Conservation (phyloP, 2,329 filamentous ascomycete genomes). For the Colletotrichum neosansevieriae region DNA sequence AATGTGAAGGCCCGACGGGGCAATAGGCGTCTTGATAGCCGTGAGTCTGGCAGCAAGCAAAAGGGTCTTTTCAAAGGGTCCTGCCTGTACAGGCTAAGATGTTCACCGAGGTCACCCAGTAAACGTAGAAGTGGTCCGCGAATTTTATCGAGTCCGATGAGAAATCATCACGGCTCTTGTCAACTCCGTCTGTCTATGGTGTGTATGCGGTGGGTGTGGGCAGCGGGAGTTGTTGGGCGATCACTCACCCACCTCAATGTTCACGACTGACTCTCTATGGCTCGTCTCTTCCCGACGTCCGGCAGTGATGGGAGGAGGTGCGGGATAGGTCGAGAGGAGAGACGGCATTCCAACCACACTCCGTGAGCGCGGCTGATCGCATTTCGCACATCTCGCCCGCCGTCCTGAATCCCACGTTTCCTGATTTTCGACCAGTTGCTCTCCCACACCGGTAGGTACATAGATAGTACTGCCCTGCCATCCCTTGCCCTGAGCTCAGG, state of each 20-base stretch:
- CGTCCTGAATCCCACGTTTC: background rate
- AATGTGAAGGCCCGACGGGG: background rate
- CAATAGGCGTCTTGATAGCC: background rate
- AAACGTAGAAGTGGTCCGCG: background rate
- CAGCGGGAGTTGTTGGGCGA: constrained; percentile 4
- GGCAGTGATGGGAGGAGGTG: constrained; percentile 18
- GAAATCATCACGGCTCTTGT: constrained; percentile 2
- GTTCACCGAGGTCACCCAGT: constrained; percentile 1
- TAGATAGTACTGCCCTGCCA: no score
- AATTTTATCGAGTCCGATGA: background rate
- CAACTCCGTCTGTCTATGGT: background rate
- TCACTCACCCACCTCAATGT: background rate
- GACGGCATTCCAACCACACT: constrained; percentile 31
- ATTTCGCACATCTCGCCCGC: background rate
- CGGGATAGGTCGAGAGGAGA: constrained; percentile 13
- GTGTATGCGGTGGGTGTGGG: background rate
- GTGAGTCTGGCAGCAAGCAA: no score
- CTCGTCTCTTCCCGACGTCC: constrained; percentile 18
- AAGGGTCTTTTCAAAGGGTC: no score
- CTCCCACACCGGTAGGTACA: background rate
- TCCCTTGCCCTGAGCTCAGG: background rate
- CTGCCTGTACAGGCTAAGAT: background rate
- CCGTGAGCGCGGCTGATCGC: constrained; percentile 29
- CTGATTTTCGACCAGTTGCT: background rate
- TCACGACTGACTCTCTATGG: constrained; percentile 8